These are phyloP conservation scores for Chrysoporthe deuterocubensis DNA, from an alignment of 2,329 filamentous ascomycete genomes.

Conservation along the genomic window DNA sequence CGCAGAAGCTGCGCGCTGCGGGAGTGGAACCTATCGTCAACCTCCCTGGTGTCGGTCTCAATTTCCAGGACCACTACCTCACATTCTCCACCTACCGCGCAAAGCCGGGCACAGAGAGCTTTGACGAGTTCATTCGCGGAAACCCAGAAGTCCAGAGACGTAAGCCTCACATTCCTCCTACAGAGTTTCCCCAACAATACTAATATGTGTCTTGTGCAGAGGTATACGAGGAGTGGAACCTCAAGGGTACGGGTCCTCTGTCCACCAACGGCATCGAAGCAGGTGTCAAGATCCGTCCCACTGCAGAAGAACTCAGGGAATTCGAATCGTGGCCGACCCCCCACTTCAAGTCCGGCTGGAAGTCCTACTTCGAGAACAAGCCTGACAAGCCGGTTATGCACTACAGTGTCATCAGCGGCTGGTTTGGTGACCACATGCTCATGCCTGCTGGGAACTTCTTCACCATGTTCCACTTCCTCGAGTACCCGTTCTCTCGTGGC, in stretches of 20 bases:
- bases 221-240: constrained; percentile 77
- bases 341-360: constrained; percentile 76
- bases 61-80: constrained; percentile 78
- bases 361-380: constrained; percentile 83
- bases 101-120: constrained; percentile 76
- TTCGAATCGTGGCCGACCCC: constrained; percentile 76
- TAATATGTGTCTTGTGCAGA: constrained; percentile 37
- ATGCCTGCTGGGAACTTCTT: constrained; percentile 79
- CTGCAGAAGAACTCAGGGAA: constrained; percentile 66
- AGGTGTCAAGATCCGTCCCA: constrained; percentile 78
- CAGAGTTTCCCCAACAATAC: background rate
- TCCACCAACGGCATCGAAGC: constrained; percentile 81
- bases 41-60: constrained; percentile 73
- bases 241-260: constrained; percentile 77
- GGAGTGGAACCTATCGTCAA: constrained; percentile 73
- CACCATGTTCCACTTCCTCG: constrained; percentile 82
- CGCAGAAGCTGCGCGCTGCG: constrained; percentile 69
- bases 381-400: constrained; percentile 88
- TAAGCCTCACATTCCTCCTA: constrained; percentile 33
- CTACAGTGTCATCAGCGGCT: constrained; percentile 75
- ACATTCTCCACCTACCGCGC: constrained; percentile 73
- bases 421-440: constrained; percentile 64
- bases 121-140: constrained; percentile 79
- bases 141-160: constrained; percentile 73
- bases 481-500: constrained; percentile 77